A percentile compares a stretch with the other conserved stretches of the same genome.
These are phyloP conservation scores for Thuja plicata DNA, from an alignment of 83 land plant species.

Conservation along the genomic window DNA sequence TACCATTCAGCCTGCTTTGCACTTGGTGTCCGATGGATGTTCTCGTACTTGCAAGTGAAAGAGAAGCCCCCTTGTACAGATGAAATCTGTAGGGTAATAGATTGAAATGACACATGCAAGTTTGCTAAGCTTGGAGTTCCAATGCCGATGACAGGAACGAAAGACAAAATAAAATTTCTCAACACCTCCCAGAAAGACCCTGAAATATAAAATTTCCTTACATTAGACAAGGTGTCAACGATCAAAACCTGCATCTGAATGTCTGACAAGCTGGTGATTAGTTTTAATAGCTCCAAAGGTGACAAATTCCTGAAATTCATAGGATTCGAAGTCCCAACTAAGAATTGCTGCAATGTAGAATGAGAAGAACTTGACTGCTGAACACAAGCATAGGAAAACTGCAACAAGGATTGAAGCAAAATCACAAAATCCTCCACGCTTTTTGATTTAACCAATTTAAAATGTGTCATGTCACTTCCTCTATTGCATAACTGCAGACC, in stretches of 20 bases:
- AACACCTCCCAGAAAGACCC: conserved; percentile 3
- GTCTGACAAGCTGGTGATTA: background rate
- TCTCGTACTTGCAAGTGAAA: background rate
- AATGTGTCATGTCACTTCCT: background rate
- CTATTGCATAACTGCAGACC: background rate
- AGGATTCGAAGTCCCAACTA: background rate
- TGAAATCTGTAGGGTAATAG: background rate
- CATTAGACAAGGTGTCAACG: background rate
- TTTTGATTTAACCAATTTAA: background rate
- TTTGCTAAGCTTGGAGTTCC: background rate
- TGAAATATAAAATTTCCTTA: background rate
- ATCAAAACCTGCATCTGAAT: background rate
- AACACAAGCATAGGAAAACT: background rate
- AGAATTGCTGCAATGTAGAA: background rate
- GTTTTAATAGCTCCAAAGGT: background rate
- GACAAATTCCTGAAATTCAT: background rate
- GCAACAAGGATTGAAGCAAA: background rate
- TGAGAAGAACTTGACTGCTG: background rate
- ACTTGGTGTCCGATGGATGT: background rate
- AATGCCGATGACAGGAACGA: background rate
- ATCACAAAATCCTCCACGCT: background rate
- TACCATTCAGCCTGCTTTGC: background rate
- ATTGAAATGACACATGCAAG: background rate
- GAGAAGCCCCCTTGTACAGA: background rate
- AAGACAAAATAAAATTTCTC: background rate